A percentile compares a stretch with the other conserved stretches of the same genome.
These are phyloP conservation scores for Apostasia shenzhenica DNA, from an alignment of 106 monocot genomes.

Conservation along the genomic window DNA sequence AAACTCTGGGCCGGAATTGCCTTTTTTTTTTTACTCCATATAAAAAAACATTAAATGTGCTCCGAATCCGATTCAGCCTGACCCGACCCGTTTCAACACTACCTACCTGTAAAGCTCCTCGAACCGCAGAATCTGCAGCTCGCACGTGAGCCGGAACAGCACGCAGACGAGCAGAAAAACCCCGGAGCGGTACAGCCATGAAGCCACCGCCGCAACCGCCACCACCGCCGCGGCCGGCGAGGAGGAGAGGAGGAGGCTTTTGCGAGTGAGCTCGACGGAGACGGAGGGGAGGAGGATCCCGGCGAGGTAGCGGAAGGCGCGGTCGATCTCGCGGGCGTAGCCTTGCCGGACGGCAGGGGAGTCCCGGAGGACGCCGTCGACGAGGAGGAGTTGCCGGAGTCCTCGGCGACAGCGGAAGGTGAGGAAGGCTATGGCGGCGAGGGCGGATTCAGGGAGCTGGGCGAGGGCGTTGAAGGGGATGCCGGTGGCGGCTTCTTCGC, in stretches of 20 bases:
- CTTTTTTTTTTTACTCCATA: too few relatives aligned
- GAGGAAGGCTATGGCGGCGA: slow-evolving; percentile 58
- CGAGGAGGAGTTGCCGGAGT: slow-evolving; percentile 57
- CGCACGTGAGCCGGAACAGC: slow-evolving; percentile 73
- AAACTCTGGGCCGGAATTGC: too few relatives aligned
- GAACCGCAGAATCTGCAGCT: slow-evolving; percentile 82
- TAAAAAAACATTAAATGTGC: too few relatives aligned
- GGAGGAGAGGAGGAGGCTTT: slow-evolving; percentile 42
- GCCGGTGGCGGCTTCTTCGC: background rate
- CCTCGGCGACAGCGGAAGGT: slow-evolving; percentile 49
- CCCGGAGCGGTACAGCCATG: slow-evolving; percentile 71
- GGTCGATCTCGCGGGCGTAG: slow-evolving; percentile 48
- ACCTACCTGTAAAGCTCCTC: slow-evolving; percentile 38
- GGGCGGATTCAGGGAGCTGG: slow-evolving; percentile 45
- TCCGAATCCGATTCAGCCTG: too few relatives aligned
- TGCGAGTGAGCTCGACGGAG: slow-evolving; percentile 54
- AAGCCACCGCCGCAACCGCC: slow-evolving; percentile 30
- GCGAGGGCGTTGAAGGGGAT: slow-evolving; percentile 29
- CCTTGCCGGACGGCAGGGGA: slow-evolving; percentile 31
- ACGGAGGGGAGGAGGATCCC: slow-evolving; percentile 61
- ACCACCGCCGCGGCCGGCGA: slow-evolving; percentile 7
- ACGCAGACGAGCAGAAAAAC: slow-evolving; percentile 77
- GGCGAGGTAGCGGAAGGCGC: slow-evolving; percentile 41
- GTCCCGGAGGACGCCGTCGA: slow-evolving; percentile 35
- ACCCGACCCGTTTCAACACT: too few relatives aligned